Evolutionary conservation across 2,329 filamentous ascomycete genomes (phyloP), one percentile per base, ranked within the genome.

Genomic region (Leptosphaerulina australis): DNA sequence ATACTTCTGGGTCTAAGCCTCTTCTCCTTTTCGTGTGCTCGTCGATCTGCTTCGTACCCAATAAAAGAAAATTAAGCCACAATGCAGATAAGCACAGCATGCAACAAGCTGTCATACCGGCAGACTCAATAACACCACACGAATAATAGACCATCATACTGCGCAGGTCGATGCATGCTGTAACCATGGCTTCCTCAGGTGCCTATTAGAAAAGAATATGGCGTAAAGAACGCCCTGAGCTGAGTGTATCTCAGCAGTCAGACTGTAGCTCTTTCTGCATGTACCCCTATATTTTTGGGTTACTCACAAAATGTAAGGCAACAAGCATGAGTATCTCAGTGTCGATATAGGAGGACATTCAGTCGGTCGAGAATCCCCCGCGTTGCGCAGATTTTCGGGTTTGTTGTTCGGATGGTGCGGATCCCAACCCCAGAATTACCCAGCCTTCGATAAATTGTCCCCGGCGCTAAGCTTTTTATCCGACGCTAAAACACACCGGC

Each of bases 371-470:
- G 2, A 18, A 18, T 5, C 14, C 48, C 48, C 48, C 48, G 26
- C 48, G 43, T 14, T 30, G 3, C 21, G 22, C 21, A 21, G 28
- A 30, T 25, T 31, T 44, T n/a, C n/a, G 26, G 33, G 45, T n/a
- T 21, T 30, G 5, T 18, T 40, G 35, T 45, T 36, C 36, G 41
- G 41, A 17, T 25, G 29, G 36, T 18, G 29, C 29, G 22, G 39
- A 43, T 35, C 47, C 40, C 47, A 50, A 30, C 40, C 47, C 47
- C 47, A 30, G 28, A n/a, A 44, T 20, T 14, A 25, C 34, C 12
- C 30, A 30, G 40, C 5, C 22, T 20, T 36, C 30, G 9, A 49
- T 44, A 37, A 38, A 38, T 33, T 46, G 33, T 11, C 17, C 36
- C 48, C 26, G 30, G 25, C n/a, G 17, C 30, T 18, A 40, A 46